Base-by-base conservation (phyloP, 2,329 filamentous ascomycete species). In the Ophidiomyces ophidiicola region DNA sequence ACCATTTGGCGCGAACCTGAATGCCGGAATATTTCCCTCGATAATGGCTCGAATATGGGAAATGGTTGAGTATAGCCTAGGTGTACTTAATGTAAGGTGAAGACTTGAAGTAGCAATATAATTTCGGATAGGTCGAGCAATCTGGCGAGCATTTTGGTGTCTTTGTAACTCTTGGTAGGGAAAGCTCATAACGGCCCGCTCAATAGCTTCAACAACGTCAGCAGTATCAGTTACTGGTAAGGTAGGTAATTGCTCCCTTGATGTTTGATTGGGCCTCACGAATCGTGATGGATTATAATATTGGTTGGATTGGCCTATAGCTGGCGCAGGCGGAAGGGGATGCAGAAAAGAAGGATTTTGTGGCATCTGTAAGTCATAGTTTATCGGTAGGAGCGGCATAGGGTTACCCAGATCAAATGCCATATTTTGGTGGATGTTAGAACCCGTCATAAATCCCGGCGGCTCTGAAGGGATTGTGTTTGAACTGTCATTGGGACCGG, bases 1-100 rank as follows among this genome's bases (percentile, higher is more conserved):
- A 6, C 54, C 55, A 6, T 42, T 36, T 5, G 44, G 38, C 32
- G 53, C 46, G 15, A 58, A 36, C 26, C 10, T 41, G n/a, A 46
- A 46, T 17, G 1, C 33, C 8, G 45, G 32, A 15, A 41, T 26
- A 17, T 37, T 26, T 11, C 23, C 34, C 6, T 28, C 29, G 17
- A 46, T 18, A 1, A 41, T 41, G 14, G 58, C 33, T 2, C 35
- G 47, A 31, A 56, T 46, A 14, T 45, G 37, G 4, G 44, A 43
- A 15, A 41, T 8, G 0, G 26, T 42, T 8, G 31, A 32, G n/a
- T 32, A n/a, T n/a, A 17, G n/a, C 17, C 33, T 37, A 7, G 35
- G 10, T n/a, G 19, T 23, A 23, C 12, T 37, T 12, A 24, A 18
- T 2, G 18, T 24, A 20, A 37, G 26, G 18, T 24, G 26, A n/a